Evolutionary conservation across 2,329 filamentous ascomycete species (phyloP).

Genomic region (Sporothrix variecibatus): DNA sequence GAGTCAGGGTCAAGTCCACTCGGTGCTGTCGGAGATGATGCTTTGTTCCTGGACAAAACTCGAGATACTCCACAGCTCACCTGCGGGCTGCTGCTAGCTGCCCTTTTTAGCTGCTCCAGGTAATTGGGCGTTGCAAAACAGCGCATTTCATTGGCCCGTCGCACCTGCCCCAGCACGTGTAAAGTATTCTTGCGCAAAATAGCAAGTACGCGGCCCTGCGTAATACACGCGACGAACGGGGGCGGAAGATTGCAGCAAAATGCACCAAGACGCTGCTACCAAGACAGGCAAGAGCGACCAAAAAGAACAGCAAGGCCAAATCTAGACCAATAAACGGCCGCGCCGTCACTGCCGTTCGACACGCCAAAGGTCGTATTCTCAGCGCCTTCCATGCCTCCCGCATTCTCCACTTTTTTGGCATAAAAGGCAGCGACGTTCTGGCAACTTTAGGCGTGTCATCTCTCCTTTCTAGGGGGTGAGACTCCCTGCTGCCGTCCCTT

Average conservation of each 20-base stretch:
- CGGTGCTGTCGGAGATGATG: conserved; percentile 3
- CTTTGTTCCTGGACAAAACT: neutral
- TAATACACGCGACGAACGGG: conserved; percentile 6
- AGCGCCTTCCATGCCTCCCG: conserved; percentile 10
- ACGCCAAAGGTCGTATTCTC: neutral
- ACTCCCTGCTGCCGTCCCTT: conserved; percentile 17
- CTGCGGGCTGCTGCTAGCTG: neutral
- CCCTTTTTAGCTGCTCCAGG: neutral
- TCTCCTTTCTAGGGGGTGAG: conserved; percentile 17
- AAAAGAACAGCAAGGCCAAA: neutral
- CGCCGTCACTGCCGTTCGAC: neutral
- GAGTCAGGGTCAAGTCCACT: neutral
- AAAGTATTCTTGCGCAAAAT: neutral
- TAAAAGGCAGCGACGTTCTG: neutral
- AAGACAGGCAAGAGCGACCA: neutral
- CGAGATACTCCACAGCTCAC: neutral
- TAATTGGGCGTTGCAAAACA: conserved; percentile 19
- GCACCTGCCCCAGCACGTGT: conserved; percentile 18
- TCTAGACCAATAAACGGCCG: neutral
- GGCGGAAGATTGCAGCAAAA: neutral
- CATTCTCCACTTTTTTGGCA: conserved; percentile 20
- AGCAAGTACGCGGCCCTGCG: conserved; percentile 9
- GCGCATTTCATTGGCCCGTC: conserved; percentile 25
- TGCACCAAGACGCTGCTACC: neutral
- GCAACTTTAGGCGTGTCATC: conserved; percentile 24